A percentile compares a stretch with the other conserved stretches of the same genome.
Evolutionary conservation across 202 grass and related monocot species (phyloP).

Genomic region (Schoenoplectus triqueter): DNA sequence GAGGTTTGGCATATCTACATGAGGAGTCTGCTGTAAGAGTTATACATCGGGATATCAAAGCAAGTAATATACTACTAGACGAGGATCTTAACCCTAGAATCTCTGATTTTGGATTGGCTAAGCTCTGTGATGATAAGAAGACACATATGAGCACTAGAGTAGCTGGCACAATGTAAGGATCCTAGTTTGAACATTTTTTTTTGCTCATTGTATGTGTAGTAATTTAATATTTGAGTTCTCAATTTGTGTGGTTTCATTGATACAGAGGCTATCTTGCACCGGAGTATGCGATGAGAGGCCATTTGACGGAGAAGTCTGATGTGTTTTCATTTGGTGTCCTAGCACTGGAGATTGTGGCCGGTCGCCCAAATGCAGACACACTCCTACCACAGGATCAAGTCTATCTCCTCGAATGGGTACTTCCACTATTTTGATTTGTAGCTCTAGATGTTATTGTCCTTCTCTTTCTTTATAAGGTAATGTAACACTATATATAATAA

Average conservation of each 20-base stretch:
- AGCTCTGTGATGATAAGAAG: too few relatives aligned
- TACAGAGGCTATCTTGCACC: too few relatives aligned
- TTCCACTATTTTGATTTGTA: not conserved
- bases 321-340: slow-evolving; percentile 43
- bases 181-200: not conserved
- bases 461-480: too few relatives aligned
- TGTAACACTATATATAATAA: too few relatives aligned
- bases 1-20: slow-evolving; percentile 50
- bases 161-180: slow-evolving; percentile 44
- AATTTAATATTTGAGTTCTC: not conserved
- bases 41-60: too few relatives aligned
- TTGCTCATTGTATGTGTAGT: not conserved
- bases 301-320: too few relatives aligned
- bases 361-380: slow-evolving; percentile 48
- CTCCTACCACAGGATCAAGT: slow-evolving; percentile 36
- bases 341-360: slow-evolving; percentile 42
- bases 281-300: too few relatives aligned
- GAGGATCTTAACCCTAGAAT: too few relatives aligned
- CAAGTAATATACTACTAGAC: too few relatives aligned
- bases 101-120: too few relatives aligned
- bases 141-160: too few relatives aligned
- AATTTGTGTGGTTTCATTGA: too few relatives aligned
- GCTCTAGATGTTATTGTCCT: not conserved
- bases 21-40: slow-evolving; percentile 5
- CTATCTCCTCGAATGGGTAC: slow-evolving; percentile 60